A percentile compares a stretch with the other conserved stretches of the same genome.
phyloP scores from a whole-genome alignment of 495 filamentous ascomycete species.

The Massariosphaeria phaeospora region DNA sequence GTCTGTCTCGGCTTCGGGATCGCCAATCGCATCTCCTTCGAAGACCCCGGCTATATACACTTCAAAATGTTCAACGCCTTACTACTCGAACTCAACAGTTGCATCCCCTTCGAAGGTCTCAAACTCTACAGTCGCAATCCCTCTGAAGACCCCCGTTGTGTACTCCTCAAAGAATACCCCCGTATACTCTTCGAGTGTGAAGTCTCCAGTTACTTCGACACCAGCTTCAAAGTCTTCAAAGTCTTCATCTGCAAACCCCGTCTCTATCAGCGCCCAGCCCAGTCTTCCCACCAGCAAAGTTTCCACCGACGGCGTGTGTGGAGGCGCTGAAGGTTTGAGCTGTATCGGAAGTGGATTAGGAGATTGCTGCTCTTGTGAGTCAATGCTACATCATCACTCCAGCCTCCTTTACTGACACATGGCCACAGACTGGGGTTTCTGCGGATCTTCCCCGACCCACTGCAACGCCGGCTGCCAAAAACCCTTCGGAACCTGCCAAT shows the following conservation, averaged over 20 bases:
- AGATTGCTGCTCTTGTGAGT: slow-evolving; percentile 17
- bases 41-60: too few species aligned
- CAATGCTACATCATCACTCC: background rate
- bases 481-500: slow-evolving; percentile 15
- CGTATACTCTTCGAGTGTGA: too few species aligned
- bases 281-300: background rate
- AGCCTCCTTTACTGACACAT: background rate
- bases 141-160: too few species aligned
- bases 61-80: too few species aligned
- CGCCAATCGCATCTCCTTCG: background rate
- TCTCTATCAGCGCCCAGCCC: background rate
- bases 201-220: too few species aligned
- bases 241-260: background rate
- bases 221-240: too few species aligned
- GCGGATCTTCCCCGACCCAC: slow-evolving; percentile 7
- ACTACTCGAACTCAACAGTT: too few species aligned
- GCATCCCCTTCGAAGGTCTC: too few species aligned
- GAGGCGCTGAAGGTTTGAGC: background rate
- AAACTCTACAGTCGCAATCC: too few species aligned
- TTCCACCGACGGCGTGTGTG: slow-evolving; percentile 13
- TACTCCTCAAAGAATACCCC: too few species aligned
- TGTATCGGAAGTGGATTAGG: slow-evolving; percentile 12
- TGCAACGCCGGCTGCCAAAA: slow-evolving; percentile 17
- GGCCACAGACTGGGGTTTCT: slow-evolving; percentile 9
- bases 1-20: too few species aligned